A percentile compares a stretch with the other conserved stretches of the same genome.
These are phyloP conservation scores for Rhizophagus sp. DNA, from an alignment of 192 early-diverging fungal genomes.

Conservation along the genomic window DNA sequence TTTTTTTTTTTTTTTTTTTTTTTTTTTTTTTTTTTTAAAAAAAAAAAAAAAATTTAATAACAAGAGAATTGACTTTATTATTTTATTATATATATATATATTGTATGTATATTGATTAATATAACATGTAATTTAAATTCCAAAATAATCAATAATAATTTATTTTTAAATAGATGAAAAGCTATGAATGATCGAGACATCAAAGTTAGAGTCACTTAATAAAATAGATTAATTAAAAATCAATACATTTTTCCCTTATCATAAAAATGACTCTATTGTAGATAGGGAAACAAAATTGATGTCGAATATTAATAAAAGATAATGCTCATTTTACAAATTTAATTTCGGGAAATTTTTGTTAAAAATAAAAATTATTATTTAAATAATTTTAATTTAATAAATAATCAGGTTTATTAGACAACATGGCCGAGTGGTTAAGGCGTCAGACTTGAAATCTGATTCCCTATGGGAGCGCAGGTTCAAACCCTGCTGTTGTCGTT, in stretches of 20 bases:
- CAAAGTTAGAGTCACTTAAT: background rate
- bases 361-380: background rate
- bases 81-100: too few species aligned
- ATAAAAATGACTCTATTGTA: too few species aligned
- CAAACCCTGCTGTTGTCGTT: constrained; percentile 30
- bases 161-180: too few species aligned
- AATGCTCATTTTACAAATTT: background rate
- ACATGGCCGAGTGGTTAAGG: constrained; percentile 31
- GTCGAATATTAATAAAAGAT: background rate
- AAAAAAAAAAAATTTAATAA: too few species aligned
- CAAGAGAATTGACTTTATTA: too few species aligned
- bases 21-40: too few species aligned
- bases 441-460: constrained; percentile 32
- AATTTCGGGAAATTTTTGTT: background rate
- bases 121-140: too few species aligned
- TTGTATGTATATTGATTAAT: too few species aligned
- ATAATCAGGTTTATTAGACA: background rate
- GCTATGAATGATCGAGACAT: background rate
- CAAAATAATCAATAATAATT: too few species aligned
- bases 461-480: constrained; percentile 30
- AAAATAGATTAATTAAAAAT: background rate
- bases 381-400: background rate
- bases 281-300: too few species aligned
- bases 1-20: too few species aligned
- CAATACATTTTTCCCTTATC: too few species aligned